phyloP scores from a whole-genome alignment of 768 basidiomycete species.

The Boletus tylopilopsis region DNA sequence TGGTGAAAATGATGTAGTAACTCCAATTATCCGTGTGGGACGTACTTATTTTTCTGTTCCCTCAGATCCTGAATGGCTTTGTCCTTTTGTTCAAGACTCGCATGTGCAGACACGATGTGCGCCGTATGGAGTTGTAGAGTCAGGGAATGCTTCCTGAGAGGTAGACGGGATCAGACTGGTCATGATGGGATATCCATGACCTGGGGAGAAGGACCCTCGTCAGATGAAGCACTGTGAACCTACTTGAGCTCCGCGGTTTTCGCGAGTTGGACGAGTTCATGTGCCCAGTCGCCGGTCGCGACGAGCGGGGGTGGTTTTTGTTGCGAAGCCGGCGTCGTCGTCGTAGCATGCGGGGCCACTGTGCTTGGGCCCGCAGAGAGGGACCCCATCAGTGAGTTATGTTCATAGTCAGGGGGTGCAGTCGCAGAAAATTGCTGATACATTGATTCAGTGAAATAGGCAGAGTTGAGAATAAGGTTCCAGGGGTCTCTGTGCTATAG shows the following conservation, averaged over 20 bases:
- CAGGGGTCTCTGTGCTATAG: constrained; percentile 25
- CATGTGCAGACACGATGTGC: constrained; percentile 81
- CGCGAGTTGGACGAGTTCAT: constrained; percentile 79
- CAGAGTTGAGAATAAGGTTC: constrained; percentile 21
- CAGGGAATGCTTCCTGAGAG: constrained; percentile 71
- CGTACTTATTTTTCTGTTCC: constrained; percentile 83
- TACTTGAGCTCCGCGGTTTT: constrained; percentile 89
- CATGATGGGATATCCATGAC: background rate
- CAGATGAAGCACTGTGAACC: constrained; percentile 27
- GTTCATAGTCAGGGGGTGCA: constrained; percentile 33
- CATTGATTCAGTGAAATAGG: constrained; percentile 29
- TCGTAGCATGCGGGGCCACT: constrained; percentile 30
- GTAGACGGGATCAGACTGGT: constrained; percentile 8
- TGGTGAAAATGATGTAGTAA: background rate
- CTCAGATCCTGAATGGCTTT: constrained; percentile 77
- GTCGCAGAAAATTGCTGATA: constrained; percentile 34
- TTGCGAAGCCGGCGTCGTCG: constrained; percentile 19
- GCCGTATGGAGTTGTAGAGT: constrained; percentile 84
- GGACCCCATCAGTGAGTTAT: constrained; percentile 29
- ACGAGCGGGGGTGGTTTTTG: constrained; percentile 50
- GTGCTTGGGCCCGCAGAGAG: constrained; percentile 33
- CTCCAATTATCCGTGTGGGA: constrained; percentile 11
- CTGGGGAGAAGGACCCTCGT: constrained; percentile 1
- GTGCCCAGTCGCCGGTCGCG: constrained; percentile 84
- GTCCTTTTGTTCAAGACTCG: constrained; percentile 71